Evolutionary conservation across 352 stramenopile genomes (phyloP).

Genomic region (Pythium periplocum): DNA sequence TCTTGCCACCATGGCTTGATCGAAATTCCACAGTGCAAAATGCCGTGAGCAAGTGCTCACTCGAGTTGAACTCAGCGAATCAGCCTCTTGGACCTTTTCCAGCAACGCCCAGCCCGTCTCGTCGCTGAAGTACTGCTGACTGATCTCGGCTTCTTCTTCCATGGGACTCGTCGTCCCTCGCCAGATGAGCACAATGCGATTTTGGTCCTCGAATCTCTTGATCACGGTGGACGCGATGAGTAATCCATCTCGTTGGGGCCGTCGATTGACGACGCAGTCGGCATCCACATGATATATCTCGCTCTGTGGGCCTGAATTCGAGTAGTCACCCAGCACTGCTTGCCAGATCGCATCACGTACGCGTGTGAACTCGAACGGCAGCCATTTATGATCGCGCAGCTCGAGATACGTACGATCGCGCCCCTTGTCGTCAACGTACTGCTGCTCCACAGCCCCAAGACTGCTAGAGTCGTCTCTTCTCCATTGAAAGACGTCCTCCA

Average conservation of each 20-base stretch:
- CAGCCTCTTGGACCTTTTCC: slow-evolving; percentile 1
- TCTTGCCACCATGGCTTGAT: not conserved
- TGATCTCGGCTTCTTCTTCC: not conserved
- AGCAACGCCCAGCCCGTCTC: slow-evolving; percentile 7
- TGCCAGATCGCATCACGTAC: slow-evolving; percentile 8
- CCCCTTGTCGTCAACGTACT: not conserved
- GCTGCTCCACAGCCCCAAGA: not conserved
- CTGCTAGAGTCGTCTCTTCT: not conserved
- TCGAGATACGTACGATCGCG: not conserved
- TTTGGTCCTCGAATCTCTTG: slow-evolving; percentile 5
- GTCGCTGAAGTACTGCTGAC: slow-evolving; percentile 8
- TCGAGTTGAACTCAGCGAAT: too few species aligned
- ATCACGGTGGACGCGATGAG: slow-evolving; percentile 1
- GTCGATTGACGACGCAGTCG: not conserved
- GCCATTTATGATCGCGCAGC: slow-evolving; percentile 5
- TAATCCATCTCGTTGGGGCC: not conserved
- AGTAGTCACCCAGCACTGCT: not conserved
- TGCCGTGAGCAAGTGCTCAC: too few species aligned
- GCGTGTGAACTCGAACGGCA: slow-evolving; percentile 7
- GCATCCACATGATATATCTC: slow-evolving; percentile 8
- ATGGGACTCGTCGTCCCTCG: slow-evolving; percentile 1
- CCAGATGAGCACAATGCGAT: slow-evolving; percentile 9
- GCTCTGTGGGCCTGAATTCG: not conserved
- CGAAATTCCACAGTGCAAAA: too few species aligned
- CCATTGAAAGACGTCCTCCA: not conserved